Base-by-base conservation (phyloP, 164 flowering plant species). In the Vitis rupestris region DNA sequence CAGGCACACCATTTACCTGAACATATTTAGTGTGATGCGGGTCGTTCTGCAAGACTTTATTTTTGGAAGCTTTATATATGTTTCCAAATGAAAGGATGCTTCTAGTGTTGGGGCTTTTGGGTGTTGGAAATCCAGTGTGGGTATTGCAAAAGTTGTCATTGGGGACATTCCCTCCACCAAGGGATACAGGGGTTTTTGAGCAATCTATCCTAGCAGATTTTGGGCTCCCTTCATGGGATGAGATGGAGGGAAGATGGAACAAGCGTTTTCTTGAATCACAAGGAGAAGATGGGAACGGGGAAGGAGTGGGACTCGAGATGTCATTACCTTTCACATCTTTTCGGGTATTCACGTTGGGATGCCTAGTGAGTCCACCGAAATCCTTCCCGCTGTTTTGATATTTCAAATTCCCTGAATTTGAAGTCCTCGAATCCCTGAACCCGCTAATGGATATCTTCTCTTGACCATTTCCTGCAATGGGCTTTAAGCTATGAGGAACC, bases 1-100 rank as follows among this genome's bases (percentile, higher is more conserved):
- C 47, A 10, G 27, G 7, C 50, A 57, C 17, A 47, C 8, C 50
- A 67, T 61, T 19, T 44, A 48, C 37, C 19, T 58, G 62, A 48
- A 53, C 6, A 30, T 51, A 50, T 47, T 67, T 67, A 19, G 17
- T 9, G 58, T 57, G 61, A 47, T 31, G 37, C 16, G 54, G 54
- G 44, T 47, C 17, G 17, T 16, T 16, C 4, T 44, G 50, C 16
- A 55, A 10, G 51, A 31, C 16, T 31, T 16, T 37, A 16, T 70
- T 70, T 17, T 56, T 63, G 4, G 30, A n/a, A 50, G 61, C 16
- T 54, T 55, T 72, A 44, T 51, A 72, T 30, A 72, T 65, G 52
- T 72, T 72, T 8, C 75, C 75, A 61, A 72, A 72, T 30, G 70
- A 72, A 53, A 52, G 50, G 37, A 17, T 44, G 50, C 4, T 58